Conservation (phyloP, 108 stramenopile genomes). For the Conticribra guillardii region DNA sequence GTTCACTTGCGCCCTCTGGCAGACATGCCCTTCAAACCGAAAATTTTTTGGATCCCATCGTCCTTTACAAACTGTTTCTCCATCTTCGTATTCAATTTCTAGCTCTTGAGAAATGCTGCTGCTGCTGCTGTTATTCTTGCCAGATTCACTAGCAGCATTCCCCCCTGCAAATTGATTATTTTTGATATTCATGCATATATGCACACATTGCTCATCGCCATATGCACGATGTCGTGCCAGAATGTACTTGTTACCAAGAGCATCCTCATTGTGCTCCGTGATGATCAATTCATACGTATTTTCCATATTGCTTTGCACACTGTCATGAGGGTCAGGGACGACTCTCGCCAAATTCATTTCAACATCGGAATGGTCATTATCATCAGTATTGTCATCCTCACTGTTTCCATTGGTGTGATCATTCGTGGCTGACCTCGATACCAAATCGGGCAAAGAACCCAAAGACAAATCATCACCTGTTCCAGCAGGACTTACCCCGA, state of each 20-base stretch:
- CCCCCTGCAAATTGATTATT: neutral
- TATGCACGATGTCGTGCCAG: constrained; percentile 30
- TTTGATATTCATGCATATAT: neutral
- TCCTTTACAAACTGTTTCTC: constrained; percentile 38
- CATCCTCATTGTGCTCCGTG: constrained; percentile 6
- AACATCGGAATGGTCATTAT: neutral
- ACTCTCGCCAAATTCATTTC: neutral
- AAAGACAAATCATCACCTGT: too few relatives aligned
- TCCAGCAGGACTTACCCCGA: constrained; percentile 3
- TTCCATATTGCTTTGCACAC: neutral
- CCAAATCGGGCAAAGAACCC: too few relatives aligned
- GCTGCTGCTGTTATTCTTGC: neutral
- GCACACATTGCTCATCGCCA: constrained; percentile 36
- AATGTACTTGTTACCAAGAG: constrained; percentile 27
- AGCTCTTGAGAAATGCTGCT: constrained; percentile 1
- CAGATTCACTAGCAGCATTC: neutral
- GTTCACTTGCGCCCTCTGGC: constrained; percentile 31
- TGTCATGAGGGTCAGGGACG: neutral
- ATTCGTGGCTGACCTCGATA: too few relatives aligned
- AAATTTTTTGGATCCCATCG: constrained; percentile 14
- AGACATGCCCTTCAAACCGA: constrained; percentile 30
- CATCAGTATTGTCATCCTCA: too few relatives aligned
- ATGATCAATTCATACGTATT: constrained; percentile 27
- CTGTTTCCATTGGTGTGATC: too few relatives aligned
- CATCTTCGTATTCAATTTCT: constrained; percentile 34